Percentiles rank a stretch among this genome's conserved stretches.
Conservation (phyloP, 352 stramenopile genomes). For the Lagenidium sp. region DNA sequence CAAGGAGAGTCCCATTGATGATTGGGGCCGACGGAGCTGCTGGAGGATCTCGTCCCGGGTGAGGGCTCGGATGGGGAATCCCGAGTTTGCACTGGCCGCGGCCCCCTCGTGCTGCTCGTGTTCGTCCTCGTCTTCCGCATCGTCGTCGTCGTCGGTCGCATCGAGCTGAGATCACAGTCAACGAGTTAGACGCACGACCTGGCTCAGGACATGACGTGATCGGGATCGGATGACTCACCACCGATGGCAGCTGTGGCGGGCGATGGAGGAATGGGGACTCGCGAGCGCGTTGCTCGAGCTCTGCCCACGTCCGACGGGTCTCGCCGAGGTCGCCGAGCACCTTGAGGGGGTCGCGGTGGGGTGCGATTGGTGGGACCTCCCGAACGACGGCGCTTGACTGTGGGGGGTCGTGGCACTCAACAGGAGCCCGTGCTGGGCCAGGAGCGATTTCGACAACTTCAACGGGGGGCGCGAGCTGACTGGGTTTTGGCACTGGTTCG, state of each 20-base stretch:
- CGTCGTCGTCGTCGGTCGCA: constrained; percentile 3
- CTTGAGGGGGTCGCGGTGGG: constrained; percentile 10
- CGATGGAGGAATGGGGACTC: constrained; percentile 31
- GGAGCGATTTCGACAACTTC: too few relatives aligned
- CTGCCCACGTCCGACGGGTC: constrained; percentile 45
- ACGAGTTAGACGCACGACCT: neutral
- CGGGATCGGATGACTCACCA: constrained; percentile 10
- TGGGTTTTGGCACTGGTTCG: too few relatives aligned
- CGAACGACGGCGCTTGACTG: too few relatives aligned
- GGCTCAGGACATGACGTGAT: neutral
- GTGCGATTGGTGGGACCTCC: too few relatives aligned
- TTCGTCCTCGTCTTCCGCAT: constrained; percentile 3
- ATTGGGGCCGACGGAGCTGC: constrained; percentile 21
- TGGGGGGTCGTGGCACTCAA: too few relatives aligned
- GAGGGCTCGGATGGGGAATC: constrained; percentile 25
- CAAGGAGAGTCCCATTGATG: too few relatives aligned
- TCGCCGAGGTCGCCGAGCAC: constrained; percentile 32
- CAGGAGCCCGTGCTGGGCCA: too few relatives aligned
- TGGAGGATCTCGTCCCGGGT: constrained; percentile 45
- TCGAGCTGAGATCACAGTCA: neutral
- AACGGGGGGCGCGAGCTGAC: too few relatives aligned
- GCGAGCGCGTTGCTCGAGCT: constrained; percentile 47
- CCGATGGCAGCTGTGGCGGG: constrained; percentile 41
- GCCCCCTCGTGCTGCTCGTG: constrained; percentile 4
- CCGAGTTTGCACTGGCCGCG: too few relatives aligned